phyloP scores from a whole-genome alignment of 495 filamentous ascomycete species.

The Penicillium soppii region DNA sequence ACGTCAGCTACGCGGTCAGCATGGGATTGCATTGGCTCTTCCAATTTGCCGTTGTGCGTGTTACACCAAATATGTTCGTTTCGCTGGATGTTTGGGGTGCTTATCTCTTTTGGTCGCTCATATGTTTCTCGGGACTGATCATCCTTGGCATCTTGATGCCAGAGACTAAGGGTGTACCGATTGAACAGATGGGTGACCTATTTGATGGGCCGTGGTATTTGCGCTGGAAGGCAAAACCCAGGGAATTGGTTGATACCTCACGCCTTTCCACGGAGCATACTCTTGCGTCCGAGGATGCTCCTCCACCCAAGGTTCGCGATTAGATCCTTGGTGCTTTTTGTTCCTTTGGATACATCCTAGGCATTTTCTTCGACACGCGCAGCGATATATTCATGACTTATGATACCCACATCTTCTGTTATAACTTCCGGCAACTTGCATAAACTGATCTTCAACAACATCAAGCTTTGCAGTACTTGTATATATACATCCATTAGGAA shows the following conservation, averaged over 20 bases:
- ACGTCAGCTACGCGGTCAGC: slow-evolving; percentile 41
- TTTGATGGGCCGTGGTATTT: slow-evolving; percentile 46
- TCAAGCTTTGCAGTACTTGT: background rate
- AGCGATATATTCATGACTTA: background rate
- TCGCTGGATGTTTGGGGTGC: slow-evolving; percentile 45
- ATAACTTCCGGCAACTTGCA: too few relatives aligned
- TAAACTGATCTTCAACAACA: background rate
- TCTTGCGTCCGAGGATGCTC: slow-evolving; percentile 2
- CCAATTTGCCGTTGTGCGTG: slow-evolving; percentile 49
- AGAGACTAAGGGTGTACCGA: slow-evolving; percentile 45
- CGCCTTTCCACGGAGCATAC: slow-evolving; percentile 7
- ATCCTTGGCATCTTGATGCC: slow-evolving; percentile 48
- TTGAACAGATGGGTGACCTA: slow-evolving; percentile 47
- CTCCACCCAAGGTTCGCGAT: background rate
- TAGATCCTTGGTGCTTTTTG: background rate
- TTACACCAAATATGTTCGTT: slow-evolving; percentile 48
- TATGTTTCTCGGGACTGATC: slow-evolving; percentile 40
- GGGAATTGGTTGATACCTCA: background rate
- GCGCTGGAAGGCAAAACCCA: slow-evolving; percentile 36
- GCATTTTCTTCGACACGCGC: background rate
- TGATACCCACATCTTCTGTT: background rate
- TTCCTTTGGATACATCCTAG: background rate
- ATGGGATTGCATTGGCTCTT: slow-evolving; percentile 51
- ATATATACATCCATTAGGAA: too few relatives aligned
- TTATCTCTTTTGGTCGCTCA: slow-evolving; percentile 45